Conservation (phyloP, 768 basidiomycete genomes). For the Amanita phalloides region DNA sequence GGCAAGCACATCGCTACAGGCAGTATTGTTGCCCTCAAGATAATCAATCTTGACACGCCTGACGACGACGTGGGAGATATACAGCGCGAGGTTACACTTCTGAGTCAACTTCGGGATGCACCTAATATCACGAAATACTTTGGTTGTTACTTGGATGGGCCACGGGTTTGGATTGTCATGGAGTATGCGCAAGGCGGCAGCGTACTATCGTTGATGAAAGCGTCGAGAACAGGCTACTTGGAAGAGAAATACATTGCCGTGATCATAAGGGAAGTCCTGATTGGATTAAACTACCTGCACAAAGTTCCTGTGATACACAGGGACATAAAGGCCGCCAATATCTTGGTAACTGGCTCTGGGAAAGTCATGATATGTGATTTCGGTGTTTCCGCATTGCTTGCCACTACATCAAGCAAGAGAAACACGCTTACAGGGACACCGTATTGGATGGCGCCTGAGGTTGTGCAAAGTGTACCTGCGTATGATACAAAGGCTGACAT, state of each 20-base stretch:
- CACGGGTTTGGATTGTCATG: slow-evolving; percentile 99
- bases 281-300: slow-evolving; percentile 84
- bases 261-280: slow-evolving; percentile 82
- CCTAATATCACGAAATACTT: slow-evolving; percentile 92
- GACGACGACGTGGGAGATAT: slow-evolving; percentile 97
- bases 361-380: slow-evolving; percentile 97
- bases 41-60: slow-evolving; percentile 94
- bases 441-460: slow-evolving; percentile 99
- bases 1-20: slow-evolving; percentile 78
- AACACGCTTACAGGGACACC: slow-evolving; percentile 96
- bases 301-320: slow-evolving; percentile 92
- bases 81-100: slow-evolving; percentile 88
- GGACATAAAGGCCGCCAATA: slow-evolving; percentile 96
- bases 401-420: slow-evolving; percentile 78
- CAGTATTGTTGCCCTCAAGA: slow-evolving; percentile 91
- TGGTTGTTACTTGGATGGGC: slow-evolving; percentile 92
- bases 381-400: slow-evolving; percentile 90
- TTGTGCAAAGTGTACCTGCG: slow-evolving; percentile 76
- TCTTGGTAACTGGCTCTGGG: slow-evolving; percentile 80
- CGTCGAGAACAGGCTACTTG: slow-evolving; percentile 57
- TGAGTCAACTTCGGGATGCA: slow-evolving; percentile 82
- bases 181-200: slow-evolving; percentile 95
- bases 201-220: slow-evolving; percentile 88
- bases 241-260: slow-evolving; percentile 87
- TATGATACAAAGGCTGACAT: slow-evolving; percentile 98